A percentile compares a stretch with the other conserved stretches of the same genome.
Conservation (phyloP, 176 grass and related monocot genomes). For the Musa beccarii region DNA sequence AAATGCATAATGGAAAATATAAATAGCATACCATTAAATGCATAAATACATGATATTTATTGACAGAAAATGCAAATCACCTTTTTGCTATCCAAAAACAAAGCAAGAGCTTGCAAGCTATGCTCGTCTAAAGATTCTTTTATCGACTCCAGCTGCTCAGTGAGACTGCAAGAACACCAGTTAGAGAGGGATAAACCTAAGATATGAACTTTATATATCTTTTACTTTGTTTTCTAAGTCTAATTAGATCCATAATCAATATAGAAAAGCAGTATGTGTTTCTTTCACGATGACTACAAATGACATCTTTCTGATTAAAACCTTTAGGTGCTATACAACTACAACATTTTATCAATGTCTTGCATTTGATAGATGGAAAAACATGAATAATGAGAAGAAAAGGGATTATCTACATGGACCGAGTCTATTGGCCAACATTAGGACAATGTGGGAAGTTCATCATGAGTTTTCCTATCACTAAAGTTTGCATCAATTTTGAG, state of each 20-base stretch:
- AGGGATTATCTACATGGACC: no score
- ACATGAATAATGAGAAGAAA: no score
- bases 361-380: no score
- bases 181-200: not conserved
- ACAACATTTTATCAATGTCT: no score
- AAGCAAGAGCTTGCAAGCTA: slow-evolving; percentile 45
- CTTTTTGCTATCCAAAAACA: slow-evolving; percentile 75
- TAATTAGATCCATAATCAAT: not conserved
- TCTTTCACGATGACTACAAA: not conserved
- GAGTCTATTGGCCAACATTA: no score
- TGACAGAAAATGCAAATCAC: slow-evolving; percentile 29
- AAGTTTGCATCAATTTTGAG: no score
- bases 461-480: no score
- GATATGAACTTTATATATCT: not conserved
- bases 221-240: not conserved
- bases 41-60: not conserved
- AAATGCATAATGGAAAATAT: not conserved
- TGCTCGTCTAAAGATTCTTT: slow-evolving; percentile 72
- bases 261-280: not conserved
- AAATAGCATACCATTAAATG: not conserved
- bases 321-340: not conserved
- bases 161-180: slow-evolving; percentile 37
- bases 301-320: not conserved
- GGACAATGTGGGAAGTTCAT: no score
- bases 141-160: slow-evolving; percentile 76